Percentiles rank a stretch among this genome's conserved stretches.
These are phyloP conservation scores for Globisporangium parvum DNA, from an alignment of 352 stramenopile species.

Conservation along the genomic window DNA sequence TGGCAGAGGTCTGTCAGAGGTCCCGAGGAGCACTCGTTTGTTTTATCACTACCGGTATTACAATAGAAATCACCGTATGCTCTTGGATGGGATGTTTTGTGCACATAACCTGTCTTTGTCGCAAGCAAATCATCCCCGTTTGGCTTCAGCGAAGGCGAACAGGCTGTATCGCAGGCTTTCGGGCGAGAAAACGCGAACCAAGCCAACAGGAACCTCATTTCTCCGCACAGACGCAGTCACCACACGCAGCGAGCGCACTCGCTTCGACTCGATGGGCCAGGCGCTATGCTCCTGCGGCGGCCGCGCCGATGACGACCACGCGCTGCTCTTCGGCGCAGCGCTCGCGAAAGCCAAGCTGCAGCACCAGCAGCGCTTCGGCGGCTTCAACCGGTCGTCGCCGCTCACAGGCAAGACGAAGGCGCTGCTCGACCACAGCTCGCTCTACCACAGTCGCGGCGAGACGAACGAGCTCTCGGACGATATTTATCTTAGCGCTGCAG, in stretches of 20 bases:
- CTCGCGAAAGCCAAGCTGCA: conserved; percentile 28
- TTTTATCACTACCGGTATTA: no score
- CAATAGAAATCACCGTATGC: no score
- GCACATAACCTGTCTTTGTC: no score
- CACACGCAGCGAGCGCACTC: no score
- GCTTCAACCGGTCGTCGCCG: conserved; percentile 8
- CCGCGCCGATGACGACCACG: conserved; percentile 29
- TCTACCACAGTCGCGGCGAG: conserved; percentile 43
- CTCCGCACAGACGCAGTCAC: not conserved
- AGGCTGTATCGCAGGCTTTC: not conserved
- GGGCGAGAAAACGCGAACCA: not conserved
- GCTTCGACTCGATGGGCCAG: conserved; percentile 25
- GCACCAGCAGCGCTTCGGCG: conserved; percentile 25
- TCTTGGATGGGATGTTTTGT: no score
- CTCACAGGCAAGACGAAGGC: conserved; percentile 8
- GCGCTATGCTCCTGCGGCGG: conserved; percentile 46
- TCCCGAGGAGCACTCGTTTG: no score
- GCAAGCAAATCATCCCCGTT: no score
- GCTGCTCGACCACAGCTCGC: conserved; percentile 19
- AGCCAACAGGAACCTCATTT: not conserved
- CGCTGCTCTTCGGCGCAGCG: conserved; percentile 11
- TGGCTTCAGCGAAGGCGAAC: no score
- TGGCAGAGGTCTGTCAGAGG: no score
- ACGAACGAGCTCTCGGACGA: conserved; percentile 55
- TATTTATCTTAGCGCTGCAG: conserved; percentile 17